These are phyloP conservation scores for Sistotremastrum niveocremeum DNA, from an alignment of 768 basidiomycete genomes.

Conservation along the genomic window DNA sequence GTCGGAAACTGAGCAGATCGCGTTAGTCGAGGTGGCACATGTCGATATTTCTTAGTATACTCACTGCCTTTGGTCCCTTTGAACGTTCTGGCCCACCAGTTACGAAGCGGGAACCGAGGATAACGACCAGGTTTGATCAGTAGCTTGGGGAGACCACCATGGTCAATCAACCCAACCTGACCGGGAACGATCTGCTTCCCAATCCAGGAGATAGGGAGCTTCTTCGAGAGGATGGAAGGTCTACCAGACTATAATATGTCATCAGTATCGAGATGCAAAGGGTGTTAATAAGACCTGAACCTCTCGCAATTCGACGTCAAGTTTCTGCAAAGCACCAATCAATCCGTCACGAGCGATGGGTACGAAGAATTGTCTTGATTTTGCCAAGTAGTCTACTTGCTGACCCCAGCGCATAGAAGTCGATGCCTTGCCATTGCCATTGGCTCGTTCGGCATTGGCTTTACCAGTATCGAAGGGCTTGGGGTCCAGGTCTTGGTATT, in stretches of 20 bases:
- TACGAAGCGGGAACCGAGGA: slow-evolving; percentile 58
- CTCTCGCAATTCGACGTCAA: slow-evolving; percentile 46
- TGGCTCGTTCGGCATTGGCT: not conserved
- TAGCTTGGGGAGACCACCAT: slow-evolving; percentile 71
- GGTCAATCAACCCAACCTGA: slow-evolving; percentile 59
- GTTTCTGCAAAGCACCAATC: slow-evolving; percentile 52
- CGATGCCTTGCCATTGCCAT: not conserved
- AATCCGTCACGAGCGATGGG: slow-evolving; percentile 54
- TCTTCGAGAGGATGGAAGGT: slow-evolving; percentile 46
- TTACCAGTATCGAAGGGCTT: not conserved
- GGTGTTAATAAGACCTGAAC: slow-evolving; percentile 19
- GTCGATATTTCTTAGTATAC: slow-evolving; percentile 14
- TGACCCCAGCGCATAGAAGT: not conserved
- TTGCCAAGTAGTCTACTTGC: slow-evolving; percentile 17
- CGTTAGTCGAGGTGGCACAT: not conserved
- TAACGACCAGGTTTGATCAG: slow-evolving; percentile 66
- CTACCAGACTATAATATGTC: slow-evolving; percentile 34
- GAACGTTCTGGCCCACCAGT: slow-evolving; percentile 80
- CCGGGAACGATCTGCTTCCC: slow-evolving; percentile 65
- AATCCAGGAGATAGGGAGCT: slow-evolving; percentile 53
- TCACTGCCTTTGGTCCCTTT: slow-evolving; percentile 52
- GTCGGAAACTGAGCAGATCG: slow-evolving; percentile 45
- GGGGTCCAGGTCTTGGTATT: not conserved
- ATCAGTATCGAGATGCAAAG: not conserved
- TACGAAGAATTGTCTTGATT: slow-evolving; percentile 59